Base-by-base conservation (phyloP, 345 rosid genomes). In the Eucalyptus sp. region DNA sequence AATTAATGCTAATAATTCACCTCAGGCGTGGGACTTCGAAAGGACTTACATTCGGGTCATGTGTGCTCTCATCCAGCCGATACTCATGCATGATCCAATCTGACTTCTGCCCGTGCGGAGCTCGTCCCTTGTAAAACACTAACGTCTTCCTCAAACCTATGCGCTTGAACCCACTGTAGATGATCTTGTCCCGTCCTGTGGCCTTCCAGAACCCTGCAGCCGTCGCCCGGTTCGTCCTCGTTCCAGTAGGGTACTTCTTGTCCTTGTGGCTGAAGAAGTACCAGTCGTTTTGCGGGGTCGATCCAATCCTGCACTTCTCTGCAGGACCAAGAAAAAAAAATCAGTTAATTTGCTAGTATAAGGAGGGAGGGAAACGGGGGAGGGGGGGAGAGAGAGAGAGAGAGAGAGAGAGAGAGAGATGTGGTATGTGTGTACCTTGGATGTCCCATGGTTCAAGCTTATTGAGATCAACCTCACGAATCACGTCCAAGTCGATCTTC, bases 381-480 rank as follows among this genome's bases (percentile, higher is more conserved):
- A 12, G 15, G 2, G 2, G 6, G 66, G 12, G 66, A 27, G 66
- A 12, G 41, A 14, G 66, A 27, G 22, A 22, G 71, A 41, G 50
- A 24, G 44, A 50, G 43, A 50, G 58, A 33, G 41, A 31, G 80
- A 87, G 50, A 87, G 14, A 86, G 66, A 27, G n/a, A 10, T 51
- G 49, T 3, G 25, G 48, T 12, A 87, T 29, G 8, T 5, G 44
- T 2, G 46, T 89, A 96, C 99, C 99, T 94, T 97, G 99, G 86
- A 97, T 95, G 92, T 97, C 99, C 99, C 99, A 97, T 29, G 99
- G 99, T 91, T 97, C 99, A 62, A 97, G 99, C 95, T 97, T 97
- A 90, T 97, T 97, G 86, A 97, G 99, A 95, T 97, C 99, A 13
- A 97, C 99, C 91, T 97, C 99, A 31, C 96, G 98, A 84, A 97